Evolutionary conservation across 2,329 filamentous ascomycete genomes (phyloP).

Genomic region (Exophiala oligosperma): DNA sequence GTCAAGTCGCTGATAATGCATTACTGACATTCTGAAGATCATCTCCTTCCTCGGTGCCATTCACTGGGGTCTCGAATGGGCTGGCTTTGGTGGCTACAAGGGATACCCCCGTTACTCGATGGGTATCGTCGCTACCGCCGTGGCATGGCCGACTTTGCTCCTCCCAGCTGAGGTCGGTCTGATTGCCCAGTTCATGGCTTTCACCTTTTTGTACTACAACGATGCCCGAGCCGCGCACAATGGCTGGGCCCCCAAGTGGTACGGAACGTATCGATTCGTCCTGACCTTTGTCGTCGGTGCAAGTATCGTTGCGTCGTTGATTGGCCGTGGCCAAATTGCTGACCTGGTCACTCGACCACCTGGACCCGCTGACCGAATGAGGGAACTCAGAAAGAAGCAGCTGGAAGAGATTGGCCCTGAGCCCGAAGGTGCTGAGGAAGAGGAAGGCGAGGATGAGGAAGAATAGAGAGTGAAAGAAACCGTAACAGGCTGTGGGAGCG

Average conservation of each 20-base stretch:
- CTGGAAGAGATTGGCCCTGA: constrained; percentile 49
- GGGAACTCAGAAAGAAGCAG: constrained; percentile 51
- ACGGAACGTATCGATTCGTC: constrained; percentile 85
- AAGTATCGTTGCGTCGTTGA: constrained; percentile 75
- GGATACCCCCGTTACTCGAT: constrained; percentile 81
- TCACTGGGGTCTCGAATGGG: constrained; percentile 90
- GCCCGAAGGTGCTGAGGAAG: constrained; percentile 33
- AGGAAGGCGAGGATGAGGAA: constrained; percentile 29
- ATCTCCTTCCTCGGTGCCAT: constrained; percentile 92
- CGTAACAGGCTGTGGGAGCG: no score
- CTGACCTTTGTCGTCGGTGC: constrained; percentile 85
- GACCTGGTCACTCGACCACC: constrained; percentile 52
- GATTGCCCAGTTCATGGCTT: constrained; percentile 81
- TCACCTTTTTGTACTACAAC: constrained; percentile 81
- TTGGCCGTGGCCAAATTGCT: constrained; percentile 77
- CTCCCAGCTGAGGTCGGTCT: constrained; percentile 82
- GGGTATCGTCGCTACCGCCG: constrained; percentile 73
- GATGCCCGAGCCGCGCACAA: constrained; percentile 70
- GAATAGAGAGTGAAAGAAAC: constrained; percentile 21
- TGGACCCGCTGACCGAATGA: constrained; percentile 48
- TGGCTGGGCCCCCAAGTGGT: constrained; percentile 85
- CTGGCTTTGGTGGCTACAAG: constrained; percentile 64
- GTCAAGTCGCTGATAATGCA: constrained; percentile 4
- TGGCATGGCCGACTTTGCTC: constrained; percentile 88
- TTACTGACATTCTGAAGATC: constrained; percentile 54